Percentiles rank a stretch among this genome's conserved stretches.
These are phyloP conservation scores for Lactarius trivialis DNA, from an alignment of 768 basidiomycete genomes.

Conservation along the genomic window DNA sequence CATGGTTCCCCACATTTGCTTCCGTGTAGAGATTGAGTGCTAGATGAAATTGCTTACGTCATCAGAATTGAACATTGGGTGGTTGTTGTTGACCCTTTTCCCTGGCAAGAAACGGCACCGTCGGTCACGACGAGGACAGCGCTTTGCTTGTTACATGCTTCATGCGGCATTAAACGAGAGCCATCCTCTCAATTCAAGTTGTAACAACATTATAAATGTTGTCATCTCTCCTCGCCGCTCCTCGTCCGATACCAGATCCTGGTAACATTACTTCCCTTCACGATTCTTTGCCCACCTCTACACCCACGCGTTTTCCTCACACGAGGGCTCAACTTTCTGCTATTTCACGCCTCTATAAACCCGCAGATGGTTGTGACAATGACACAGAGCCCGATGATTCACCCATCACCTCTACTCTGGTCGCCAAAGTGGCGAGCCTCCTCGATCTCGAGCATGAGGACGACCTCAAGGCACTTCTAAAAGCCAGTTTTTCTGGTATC, in stretches of 20 bases:
- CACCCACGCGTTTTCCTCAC: constrained; percentile 58
- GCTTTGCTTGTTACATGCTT: constrained; percentile 20
- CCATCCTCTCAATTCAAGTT: constrained; percentile 23
- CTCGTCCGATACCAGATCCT: constrained; percentile 15
- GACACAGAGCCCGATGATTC: constrained; percentile 51
- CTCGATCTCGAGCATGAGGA: constrained; percentile 84
- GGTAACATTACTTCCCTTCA: constrained; percentile 16
- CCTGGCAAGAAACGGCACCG: neutral
- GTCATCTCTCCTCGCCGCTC: constrained; percentile 22
- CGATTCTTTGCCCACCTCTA: constrained; percentile 4
- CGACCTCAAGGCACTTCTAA: constrained; percentile 69
- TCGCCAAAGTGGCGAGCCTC: constrained; percentile 64
- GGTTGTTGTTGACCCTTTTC: neutral
- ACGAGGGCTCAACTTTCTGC: constrained; percentile 74
- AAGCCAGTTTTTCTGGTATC: constrained; percentile 52
- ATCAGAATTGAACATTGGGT: constrained; percentile 1
- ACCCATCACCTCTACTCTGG: constrained; percentile 51
- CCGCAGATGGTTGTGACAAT: constrained; percentile 48
- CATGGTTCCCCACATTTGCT: neutral
- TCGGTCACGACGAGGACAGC: constrained; percentile 11
- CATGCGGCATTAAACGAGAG: constrained; percentile 24
- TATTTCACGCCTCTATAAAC: constrained; percentile 67
- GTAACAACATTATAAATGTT: constrained; percentile 21
- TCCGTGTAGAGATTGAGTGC: neutral
- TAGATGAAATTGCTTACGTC: constrained; percentile 8